Evolutionary conservation across 2,329 filamentous ascomycete genomes (phyloP).

Genomic region (Periconia sp.): DNA sequence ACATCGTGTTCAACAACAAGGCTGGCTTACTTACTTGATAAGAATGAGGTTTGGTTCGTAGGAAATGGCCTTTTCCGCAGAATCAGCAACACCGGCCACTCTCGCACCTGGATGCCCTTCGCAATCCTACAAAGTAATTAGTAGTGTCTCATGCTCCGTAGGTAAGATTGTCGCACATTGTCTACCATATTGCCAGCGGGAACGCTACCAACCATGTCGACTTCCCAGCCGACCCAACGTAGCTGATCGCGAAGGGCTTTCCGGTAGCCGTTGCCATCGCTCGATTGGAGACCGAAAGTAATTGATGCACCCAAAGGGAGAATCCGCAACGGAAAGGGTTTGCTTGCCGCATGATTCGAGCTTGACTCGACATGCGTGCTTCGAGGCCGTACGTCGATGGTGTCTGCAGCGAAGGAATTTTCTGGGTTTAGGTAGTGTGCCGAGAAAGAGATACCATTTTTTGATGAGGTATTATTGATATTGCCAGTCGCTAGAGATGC

Average conservation of each 20-base stretch:
- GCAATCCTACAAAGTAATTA: not conserved
- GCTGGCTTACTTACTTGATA: constrained; percentile 4
- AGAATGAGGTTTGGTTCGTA: constrained; percentile 6
- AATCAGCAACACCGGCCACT: not conserved
- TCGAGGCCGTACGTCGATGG: too few species aligned
- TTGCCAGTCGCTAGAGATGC: too few species aligned
- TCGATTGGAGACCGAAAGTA: constrained; percentile 2
- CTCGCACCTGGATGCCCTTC: constrained; percentile 8
- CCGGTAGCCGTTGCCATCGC: constrained; percentile 9
- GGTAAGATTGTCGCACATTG: constrained; percentile 1
- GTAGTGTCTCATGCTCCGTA: not conserved
- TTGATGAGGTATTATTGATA: too few species aligned
- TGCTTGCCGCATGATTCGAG: too few species aligned
- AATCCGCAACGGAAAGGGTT: constrained; percentile 6
- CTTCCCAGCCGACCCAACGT: constrained; percentile 1
- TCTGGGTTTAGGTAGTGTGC: too few species aligned
- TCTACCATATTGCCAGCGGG: constrained; percentile 3
- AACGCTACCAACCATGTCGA: constrained; percentile 11
- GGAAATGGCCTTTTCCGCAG: not conserved
- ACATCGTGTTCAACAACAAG: not conserved
- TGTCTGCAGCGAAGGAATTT: too few species aligned
- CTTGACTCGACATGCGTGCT: too few species aligned
- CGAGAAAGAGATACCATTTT: too few species aligned
- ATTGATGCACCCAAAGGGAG: constrained; percentile 11
- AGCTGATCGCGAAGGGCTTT: constrained; percentile 7